Base-by-base conservation (phyloP, 2,329 filamentous ascomycete species). In the Mollisiaceae sp. region DNA sequence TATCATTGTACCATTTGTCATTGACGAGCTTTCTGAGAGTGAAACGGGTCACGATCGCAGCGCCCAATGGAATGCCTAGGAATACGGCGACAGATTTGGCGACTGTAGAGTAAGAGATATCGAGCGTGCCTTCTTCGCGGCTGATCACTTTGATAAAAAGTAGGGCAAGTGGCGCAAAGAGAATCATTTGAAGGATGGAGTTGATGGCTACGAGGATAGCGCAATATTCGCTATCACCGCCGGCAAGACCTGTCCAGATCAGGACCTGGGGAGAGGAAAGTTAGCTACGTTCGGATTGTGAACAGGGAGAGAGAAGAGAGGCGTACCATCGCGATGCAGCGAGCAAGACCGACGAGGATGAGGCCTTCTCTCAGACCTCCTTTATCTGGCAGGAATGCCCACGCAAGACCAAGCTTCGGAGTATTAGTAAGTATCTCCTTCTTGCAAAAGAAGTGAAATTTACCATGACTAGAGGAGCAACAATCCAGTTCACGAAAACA, bases 11-110 rank as follows among this genome's bases (percentile, higher is more conserved):
- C 82, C 85, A 89, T 0, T 79, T 78, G 1, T 82, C 77, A 2
- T 88, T 85, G 4, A 84, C 76, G 0, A 88, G 50, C 0, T 74
- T 78, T 2, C 88, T 84, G 6, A 96, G 77, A 0, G 76, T 73
- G 67, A 94, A 82, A 0, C 93, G 85, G 0, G 92, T 95, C 2
- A 93, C n/a, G 36, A 96, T 82, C 0, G 93, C 93, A 0, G 91
- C 92, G 1, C 82, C 92, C 0, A 97, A 83, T 0, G 93, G 93
- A 22, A 97, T 94, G 0, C 91, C 93, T 1, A 97, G 83, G 74
- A 97, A 97, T 1, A 93, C 91, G 0, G 86, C 93, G 0, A 97
- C 93, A 65, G 90, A 93, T 55, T 87, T 89, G 12, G 94, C 92
- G 1, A 93, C 91, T 0, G 85, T 83, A 0, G 82, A 77, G 77